Evolutionary conservation across 805 yeast species (phyloP).

Genomic region (Myxozyma kluyveri): DNA sequence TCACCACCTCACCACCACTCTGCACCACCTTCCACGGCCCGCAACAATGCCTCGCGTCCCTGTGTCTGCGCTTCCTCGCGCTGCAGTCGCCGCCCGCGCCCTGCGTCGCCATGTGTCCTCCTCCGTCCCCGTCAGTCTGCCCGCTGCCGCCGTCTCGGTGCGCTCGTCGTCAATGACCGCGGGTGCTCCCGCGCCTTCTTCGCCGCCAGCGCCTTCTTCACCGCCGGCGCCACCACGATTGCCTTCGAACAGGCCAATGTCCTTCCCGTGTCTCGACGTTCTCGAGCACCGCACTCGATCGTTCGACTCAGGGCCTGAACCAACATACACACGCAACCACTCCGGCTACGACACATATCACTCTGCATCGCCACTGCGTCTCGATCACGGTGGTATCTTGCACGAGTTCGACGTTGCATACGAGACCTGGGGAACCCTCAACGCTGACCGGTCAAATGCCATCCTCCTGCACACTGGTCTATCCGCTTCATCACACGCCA

Average conservation of each 20-base stretch:
- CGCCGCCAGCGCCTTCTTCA: conserved; percentile 3
- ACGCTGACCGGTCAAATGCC: conserved; percentile 62
- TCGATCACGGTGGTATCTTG: conserved; percentile 79
- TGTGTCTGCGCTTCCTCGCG: neutral
- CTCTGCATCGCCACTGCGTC: conserved; percentile 56
- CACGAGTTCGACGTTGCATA: conserved; percentile 81
- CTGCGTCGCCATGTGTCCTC: conserved; percentile 8
- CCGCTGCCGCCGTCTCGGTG: conserved; percentile 1
- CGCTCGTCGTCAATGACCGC: neutral
- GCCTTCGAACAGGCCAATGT: conserved; percentile 61
- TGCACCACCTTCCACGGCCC: neutral
- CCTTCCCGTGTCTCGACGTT: conserved; percentile 83
- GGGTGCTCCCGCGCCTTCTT: neutral
- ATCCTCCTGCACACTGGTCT: conserved; percentile 84
- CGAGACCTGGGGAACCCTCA: conserved; percentile 85
- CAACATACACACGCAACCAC: conserved; percentile 66
- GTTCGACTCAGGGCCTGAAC: conserved; percentile 67
- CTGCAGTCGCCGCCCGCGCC: neutral
- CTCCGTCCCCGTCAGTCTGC: conserved; percentile 11
- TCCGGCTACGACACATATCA: conserved; percentile 63
- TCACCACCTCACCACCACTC: neutral
- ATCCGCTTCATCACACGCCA: conserved; percentile 92
- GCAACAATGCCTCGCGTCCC: conserved; percentile 4
- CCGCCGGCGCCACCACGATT: conserved; percentile 6
- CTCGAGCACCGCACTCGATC: conserved; percentile 49